Evolutionary conservation across 345 rosid genomes (phyloP).

Genomic region (Laguncularia racemosa): DNA sequence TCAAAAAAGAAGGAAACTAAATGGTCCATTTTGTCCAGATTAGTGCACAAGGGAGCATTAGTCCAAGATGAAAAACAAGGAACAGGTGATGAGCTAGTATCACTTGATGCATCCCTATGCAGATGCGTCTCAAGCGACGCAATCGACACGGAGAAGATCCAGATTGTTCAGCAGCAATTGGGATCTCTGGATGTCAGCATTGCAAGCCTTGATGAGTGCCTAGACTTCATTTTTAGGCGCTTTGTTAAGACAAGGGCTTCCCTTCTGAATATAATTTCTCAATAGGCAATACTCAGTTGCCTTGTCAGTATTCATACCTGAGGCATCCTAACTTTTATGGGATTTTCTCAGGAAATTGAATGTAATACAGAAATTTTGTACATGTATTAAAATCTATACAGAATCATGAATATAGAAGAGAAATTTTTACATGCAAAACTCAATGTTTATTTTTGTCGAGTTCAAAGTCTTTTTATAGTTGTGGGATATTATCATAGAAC

Average conservation of each 20-base stretch:
- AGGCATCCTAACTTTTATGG: no score
- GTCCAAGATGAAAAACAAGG: conserved; percentile 28
- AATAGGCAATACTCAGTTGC: conserved; percentile 11
- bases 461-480: no score
- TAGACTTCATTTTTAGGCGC: conserved; percentile 49
- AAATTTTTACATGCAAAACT: no score
- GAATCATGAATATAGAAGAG: neutral
- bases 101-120: conserved; percentile 27
- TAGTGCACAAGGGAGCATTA: conserved; percentile 28
- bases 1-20: conserved; percentile 15
- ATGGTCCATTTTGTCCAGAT: conserved; percentile 43
- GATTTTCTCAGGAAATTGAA: no score
- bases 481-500: no score
- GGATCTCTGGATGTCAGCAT: conserved; percentile 37
- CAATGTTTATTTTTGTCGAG: no score
- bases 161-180: conserved; percentile 27
- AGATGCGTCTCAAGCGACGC: neutral
- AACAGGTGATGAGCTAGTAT: conserved; percentile 33
- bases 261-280: conserved; percentile 59
- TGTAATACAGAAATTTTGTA: neutral
- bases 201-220: conserved; percentile 39
- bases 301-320: neutral
- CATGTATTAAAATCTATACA: no score
- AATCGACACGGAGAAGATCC: conserved; percentile 16
- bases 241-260: conserved; percentile 60